phyloP scores from a whole-genome alignment of 164 flowering plant genomes.

The Saururus chinensis region DNA sequence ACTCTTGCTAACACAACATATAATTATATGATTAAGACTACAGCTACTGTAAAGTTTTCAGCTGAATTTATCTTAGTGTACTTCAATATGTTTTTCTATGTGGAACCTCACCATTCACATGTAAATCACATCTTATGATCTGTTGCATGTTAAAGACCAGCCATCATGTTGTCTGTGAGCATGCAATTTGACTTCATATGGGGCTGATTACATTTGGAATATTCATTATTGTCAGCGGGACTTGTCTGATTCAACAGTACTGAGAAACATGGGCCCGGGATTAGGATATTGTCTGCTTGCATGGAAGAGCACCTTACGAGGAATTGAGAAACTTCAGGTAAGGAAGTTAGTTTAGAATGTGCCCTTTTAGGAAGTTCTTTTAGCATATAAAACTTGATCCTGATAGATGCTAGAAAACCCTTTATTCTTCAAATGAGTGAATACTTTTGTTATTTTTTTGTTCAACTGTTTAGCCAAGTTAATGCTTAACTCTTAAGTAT shows the following conservation, averaged over 20 bases:
- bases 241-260: conserved; percentile 94
- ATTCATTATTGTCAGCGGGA: conserved; percentile 51
- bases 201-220: not conserved
- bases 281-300: conserved; percentile 94
- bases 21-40: too few species aligned
- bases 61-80: too few species aligned
- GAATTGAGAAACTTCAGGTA: conserved; percentile 90
- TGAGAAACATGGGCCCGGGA: conserved; percentile 84
- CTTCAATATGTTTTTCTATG: too few species aligned
- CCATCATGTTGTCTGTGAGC: not conserved
- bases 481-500: too few species aligned
- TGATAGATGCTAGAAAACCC: too few species aligned
- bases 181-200: not conserved
- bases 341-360: not conserved
- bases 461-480: not conserved
- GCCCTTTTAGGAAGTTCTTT: not conserved
- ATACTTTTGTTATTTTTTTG: not conserved
- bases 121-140: not conserved
- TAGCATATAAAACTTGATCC: not conserved
- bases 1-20: too few species aligned
- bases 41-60: too few species aligned
- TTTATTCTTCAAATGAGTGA: not conserved
- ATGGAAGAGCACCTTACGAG: conserved; percentile 74
- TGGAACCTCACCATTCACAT: not conserved
- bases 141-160: not conserved